Conservation (phyloP, 129 eudicot species). For the Pittosporum tobira region DNA sequence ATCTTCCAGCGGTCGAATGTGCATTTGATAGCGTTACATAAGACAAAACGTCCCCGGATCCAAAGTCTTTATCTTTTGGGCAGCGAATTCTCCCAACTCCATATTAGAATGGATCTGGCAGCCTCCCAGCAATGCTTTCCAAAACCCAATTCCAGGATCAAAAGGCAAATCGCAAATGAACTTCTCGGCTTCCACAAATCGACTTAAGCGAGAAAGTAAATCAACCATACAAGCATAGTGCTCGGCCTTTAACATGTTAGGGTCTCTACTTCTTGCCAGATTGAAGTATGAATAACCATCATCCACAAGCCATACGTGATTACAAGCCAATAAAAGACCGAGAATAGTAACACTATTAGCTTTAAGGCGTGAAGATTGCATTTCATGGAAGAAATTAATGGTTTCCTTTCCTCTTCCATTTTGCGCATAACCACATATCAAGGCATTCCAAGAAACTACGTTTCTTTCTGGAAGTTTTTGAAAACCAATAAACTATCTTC, state of each 20-base stretch:
- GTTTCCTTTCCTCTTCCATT: slow-evolving; percentile 27
- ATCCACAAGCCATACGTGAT: slow-evolving; percentile 22
- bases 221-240: slow-evolving; percentile 36
- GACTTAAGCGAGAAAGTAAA: slow-evolving; percentile 25
- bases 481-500: slow-evolving; percentile 22
- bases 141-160: slow-evolving; percentile 31
- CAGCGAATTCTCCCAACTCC: slow-evolving; percentile 23
- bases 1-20: slow-evolving; percentile 33
- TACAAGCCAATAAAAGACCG: slow-evolving; percentile 17
- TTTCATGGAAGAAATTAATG: not conserved
- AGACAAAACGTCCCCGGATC: slow-evolving; percentile 31
- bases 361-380: not conserved
- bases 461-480: slow-evolving; percentile 11
- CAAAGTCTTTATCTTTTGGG: slow-evolving; percentile 18
- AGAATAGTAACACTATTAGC: slow-evolving; percentile 31
- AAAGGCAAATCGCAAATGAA: slow-evolving; percentile 29
- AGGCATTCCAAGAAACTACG: no score
- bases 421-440: no score
- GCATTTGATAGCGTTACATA: slow-evolving; percentile 34
- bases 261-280: slow-evolving; percentile 10
- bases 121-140: slow-evolving; percentile 35
- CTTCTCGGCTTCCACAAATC: slow-evolving; percentile 17
- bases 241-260: slow-evolving; percentile 19
- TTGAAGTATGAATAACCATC: slow-evolving; percentile 20
- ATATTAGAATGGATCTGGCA: slow-evolving; percentile 28